Evolutionary conservation across 345 rosid species (phyloP), one percentile per base, ranked within the genome.

Genomic region (Litchi chinensis): DNA sequence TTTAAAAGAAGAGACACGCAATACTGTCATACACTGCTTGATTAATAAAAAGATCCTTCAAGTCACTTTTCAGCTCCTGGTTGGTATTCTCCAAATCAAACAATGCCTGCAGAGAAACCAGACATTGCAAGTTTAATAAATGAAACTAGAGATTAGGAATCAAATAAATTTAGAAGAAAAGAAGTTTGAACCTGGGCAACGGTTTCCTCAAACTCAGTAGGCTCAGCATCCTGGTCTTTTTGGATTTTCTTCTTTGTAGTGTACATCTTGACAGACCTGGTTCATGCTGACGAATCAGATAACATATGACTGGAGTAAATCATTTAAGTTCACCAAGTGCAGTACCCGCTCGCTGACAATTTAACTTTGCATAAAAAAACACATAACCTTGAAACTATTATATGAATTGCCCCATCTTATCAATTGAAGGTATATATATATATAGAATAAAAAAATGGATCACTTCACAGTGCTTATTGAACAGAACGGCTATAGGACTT

Each of bases 41-140:
- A 83, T 91, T 92, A 37, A 93, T 93, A 89, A 67, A 93, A 32
- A 93, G 91, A 83, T 93, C 98, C 76, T 94, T 92, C 83, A 94
- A 81, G 65, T 94, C 97, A 73, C 92, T 90, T 83, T 92, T 94
- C 79, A 94, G 82, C 69, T 94, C 98, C 69, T 87, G 91, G 85
- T 86, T 94, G 83, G 95, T 89, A 52, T 92, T 94, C 87, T 92
- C 97, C 85, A 94, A 78, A 77, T 94, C 97, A 78, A 94, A 91
- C 18, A 94, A 74, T 52, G 95, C 97, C 97, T 94, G 86, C 75
- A 70, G 8, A n/a, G 22, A 43, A 15, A 80, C 78, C 74, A 76
- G 26, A 50, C n/a, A 75, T 64, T 65, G 44, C 32, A 70, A 70
- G 11, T 52, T 52, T 1, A 69, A 3, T 32, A 3, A 2, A 71